phyloP scores from a whole-genome alignment of 2,329 filamentous ascomycete genomes.

The Phyllosticta paracitricarpa region DNA sequence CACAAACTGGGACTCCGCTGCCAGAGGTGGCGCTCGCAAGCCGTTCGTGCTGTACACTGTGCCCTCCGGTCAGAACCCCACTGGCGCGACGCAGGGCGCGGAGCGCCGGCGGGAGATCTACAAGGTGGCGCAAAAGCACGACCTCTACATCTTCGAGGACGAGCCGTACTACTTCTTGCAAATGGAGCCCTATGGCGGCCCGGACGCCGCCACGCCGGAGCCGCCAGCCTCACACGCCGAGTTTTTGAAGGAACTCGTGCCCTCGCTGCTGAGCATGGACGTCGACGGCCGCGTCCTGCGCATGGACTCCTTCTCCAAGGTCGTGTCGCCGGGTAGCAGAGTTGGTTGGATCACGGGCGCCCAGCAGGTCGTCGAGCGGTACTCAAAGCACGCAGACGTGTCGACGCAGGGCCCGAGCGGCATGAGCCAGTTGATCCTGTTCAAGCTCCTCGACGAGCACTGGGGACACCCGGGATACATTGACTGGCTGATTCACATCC shows the following conservation, averaged over 20 bases:
- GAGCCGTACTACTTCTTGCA: constrained; percentile 94
- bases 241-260: constrained; percentile 64
- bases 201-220: constrained; percentile 39
- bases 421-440: constrained; percentile 72
- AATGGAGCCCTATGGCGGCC: constrained; percentile 63
- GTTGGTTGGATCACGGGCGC: constrained; percentile 85
- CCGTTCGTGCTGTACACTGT: constrained; percentile 62
- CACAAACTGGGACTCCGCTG: constrained; percentile 52
- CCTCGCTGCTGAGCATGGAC: constrained; percentile 71
- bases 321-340: constrained; percentile 71
- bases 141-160: constrained; percentile 80
- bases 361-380: constrained; percentile 74
- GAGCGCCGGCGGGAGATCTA: constrained; percentile 65
- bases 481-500: constrained; percentile 76
- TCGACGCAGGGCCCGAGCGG: constrained; percentile 79
- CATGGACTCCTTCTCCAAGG: constrained; percentile 89
- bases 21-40: constrained; percentile 44
- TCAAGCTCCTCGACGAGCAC: constrained; percentile 82
- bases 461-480: constrained; percentile 92
- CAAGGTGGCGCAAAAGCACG: constrained; percentile 68
- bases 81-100: constrained; percentile 66
- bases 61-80: constrained; percentile 82
- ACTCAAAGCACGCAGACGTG: constrained; percentile 71
- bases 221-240: constrained; percentile 52
- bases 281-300: constrained; percentile 80